Conservation (phyloP, 2,329 filamentous ascomycete species). For the Didymella pomorum region DNA sequence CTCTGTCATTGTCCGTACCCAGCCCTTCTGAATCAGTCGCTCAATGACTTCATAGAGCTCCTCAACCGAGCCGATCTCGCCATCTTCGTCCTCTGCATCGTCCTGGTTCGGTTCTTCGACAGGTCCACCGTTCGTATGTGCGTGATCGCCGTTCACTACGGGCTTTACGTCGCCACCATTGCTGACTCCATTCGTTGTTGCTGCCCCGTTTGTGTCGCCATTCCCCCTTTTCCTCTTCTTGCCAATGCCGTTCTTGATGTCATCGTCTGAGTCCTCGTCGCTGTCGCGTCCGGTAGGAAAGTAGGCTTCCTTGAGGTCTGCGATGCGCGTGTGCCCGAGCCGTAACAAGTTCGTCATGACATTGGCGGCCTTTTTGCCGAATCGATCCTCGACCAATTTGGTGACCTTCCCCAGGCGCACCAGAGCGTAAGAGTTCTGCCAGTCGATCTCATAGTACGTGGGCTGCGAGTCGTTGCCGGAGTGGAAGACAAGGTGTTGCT, state of each 20-base stretch:
- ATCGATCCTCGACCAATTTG: slow-evolving; percentile 74
- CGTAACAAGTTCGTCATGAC: slow-evolving; percentile 78
- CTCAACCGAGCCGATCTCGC: slow-evolving; percentile 48
- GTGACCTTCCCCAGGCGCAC: slow-evolving; percentile 83
- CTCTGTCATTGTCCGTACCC: slow-evolving; percentile 69
- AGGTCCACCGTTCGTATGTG: slow-evolving; percentile 22
- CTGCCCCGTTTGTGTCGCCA: slow-evolving; percentile 33
- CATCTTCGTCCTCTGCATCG: slow-evolving; percentile 28
- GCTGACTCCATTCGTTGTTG: slow-evolving; percentile 22
- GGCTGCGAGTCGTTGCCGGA: slow-evolving; percentile 68
- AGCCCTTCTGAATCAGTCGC: slow-evolving; percentile 67
- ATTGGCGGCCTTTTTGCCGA: slow-evolving; percentile 76
- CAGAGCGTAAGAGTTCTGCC: slow-evolving; percentile 80
- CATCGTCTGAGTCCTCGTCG: slow-evolving; percentile 47
- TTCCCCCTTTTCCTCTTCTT: slow-evolving; percentile 35
- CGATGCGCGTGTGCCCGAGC: slow-evolving; percentile 78
- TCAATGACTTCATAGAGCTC: slow-evolving; percentile 57
- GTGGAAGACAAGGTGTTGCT: slow-evolving; percentile 86
- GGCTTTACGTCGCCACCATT: slow-evolving; percentile 16
- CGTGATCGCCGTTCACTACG: slow-evolving; percentile 22
- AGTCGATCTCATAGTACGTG: slow-evolving; percentile 85
- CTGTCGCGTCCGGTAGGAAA: slow-evolving; percentile 46
- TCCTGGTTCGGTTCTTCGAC: slow-evolving; percentile 13
- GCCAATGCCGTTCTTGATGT: slow-evolving; percentile 32
- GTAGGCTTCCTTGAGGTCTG: slow-evolving; percentile 73